Base-by-base conservation (phyloP, 2,329 filamentous ascomycete genomes). In the Paramyrothecium roridum region DNA sequence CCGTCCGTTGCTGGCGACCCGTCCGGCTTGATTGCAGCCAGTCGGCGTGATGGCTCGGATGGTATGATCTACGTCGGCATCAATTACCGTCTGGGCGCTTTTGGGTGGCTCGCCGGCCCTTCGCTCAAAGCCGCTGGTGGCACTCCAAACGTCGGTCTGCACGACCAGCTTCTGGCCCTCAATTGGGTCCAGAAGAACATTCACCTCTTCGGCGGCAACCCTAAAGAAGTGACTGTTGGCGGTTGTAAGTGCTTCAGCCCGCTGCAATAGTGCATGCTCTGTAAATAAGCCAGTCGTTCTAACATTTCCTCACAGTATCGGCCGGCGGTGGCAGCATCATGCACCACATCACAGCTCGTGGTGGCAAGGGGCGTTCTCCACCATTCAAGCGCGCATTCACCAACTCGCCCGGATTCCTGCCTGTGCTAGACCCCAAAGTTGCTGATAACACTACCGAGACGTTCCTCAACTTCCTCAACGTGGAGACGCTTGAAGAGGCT, bases 141-240 rank as follows among this genome's bases (percentile, higher is more conserved):
- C 8, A 73, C 73, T 48, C 54, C 80, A 16, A 84, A 84, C 57
- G 78, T 74, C 2, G 81, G 79, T 0, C 63, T 83, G 1, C 65
- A 79, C 2, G 80, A 82, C 59, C 78, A 81, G 61, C 70, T 73
- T 46, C 73, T 75, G 16, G 78, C 75, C 0, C 67, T 84, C 2
- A 61, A 75, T 59, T 83, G 81, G 79, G 76, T 83, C 3, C 73
- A 81, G 51, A 68, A 70, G 7, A 66, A 82, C 57, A 80, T 83
- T 49, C 57, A 67, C 26, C 61, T 69, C 7, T 83, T 84, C 56
- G 80, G 81, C 3, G 80, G 81, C 10, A 74, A 83, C 53, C 71
- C 73, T 1, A 59, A 59, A 3, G 73, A 77, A 11, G 75, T 84
- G 1, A 81, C 79, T 0, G 75, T 82, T 26, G 37, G 37, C 16